Evolutionary conservation across 148 eudicot genomes (phyloP).

Genomic region (Nepenthes mirabilis): DNA sequence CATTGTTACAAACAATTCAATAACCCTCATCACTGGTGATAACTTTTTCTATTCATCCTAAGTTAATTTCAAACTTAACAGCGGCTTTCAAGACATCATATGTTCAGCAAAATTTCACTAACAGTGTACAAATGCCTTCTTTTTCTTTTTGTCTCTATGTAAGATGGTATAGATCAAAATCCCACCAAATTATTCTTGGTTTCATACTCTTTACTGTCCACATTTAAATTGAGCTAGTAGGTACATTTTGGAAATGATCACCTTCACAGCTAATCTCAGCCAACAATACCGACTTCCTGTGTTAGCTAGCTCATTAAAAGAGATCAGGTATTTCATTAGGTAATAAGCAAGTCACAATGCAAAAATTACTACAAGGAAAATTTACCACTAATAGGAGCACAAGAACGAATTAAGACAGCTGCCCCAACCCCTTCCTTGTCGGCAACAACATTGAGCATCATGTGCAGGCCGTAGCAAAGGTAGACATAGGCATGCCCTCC

Average conservation of each 20-base stretch:
- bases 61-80: too few species aligned
- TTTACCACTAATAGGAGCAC: constrained; percentile 84
- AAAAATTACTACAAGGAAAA: background rate
- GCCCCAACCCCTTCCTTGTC: constrained; percentile 88
- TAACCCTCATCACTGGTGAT: background rate
- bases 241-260: too few species aligned
- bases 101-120: too few species aligned
- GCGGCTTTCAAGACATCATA: too few species aligned
- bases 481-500: constrained; percentile 95
- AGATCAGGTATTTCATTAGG: background rate
- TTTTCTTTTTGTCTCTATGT: too few species aligned
- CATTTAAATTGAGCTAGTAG: too few species aligned
- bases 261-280: too few species aligned
- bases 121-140: too few species aligned
- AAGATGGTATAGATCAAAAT: too few species aligned
- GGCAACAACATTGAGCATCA: constrained; percentile 91
- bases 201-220: too few species aligned
- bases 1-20: constrained; percentile 10
- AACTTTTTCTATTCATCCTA: background rate
- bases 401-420: constrained; percentile 86
- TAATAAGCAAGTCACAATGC: constrained; percentile 3
- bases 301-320: background rate
- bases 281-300: too few species aligned
- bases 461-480: constrained; percentile 87
- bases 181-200: too few species aligned